These are phyloP conservation scores for Kuraishia hungarica DNA, from an alignment of 805 yeast species.

Conservation along the genomic window DNA sequence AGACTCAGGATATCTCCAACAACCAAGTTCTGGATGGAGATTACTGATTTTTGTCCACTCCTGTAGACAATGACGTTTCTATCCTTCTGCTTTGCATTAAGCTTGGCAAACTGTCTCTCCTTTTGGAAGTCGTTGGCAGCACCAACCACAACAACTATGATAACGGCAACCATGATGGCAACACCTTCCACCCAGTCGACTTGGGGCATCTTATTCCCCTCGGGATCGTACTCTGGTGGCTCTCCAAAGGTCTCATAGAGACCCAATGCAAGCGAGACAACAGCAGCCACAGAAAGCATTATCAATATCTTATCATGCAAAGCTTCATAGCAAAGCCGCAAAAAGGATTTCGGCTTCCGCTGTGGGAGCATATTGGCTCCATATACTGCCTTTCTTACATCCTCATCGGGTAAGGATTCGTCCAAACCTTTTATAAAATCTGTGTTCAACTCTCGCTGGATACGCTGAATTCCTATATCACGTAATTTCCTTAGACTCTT, in stretches of 20 bases:
- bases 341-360: constrained; percentile 58
- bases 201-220: constrained; percentile 68
- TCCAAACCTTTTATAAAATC: constrained; percentile 31
- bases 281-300: constrained; percentile 76
- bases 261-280: constrained; percentile 84
- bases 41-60: constrained; percentile 54
- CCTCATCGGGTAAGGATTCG: constrained; percentile 19
- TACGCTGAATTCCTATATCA: constrained; percentile 29
- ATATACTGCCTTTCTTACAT: constrained; percentile 36
- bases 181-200: constrained; percentile 99
- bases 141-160: constrained; percentile 87
- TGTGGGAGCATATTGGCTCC: constrained; percentile 73
- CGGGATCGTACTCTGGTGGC: constrained; percentile 66
- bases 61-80: constrained; percentile 72
- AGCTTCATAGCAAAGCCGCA: constrained; percentile 68
- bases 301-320: constrained; percentile 87
- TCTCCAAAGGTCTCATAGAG: constrained; percentile 88
- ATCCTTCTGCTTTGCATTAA: constrained; percentile 83
- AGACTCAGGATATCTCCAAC: constrained; percentile 82
- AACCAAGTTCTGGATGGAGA: constrained; percentile 65
- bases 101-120: constrained; percentile 82
- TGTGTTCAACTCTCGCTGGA: constrained; percentile 26
- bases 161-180: constrained; percentile 87
- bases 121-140: constrained; percentile 96
- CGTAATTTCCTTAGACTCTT: constrained; percentile 39